A percentile compares a stretch with the other conserved stretches of the same genome.
Conservation (phyloP, 768 basidiomycete species). For the Termitomyces sp. region DNA sequence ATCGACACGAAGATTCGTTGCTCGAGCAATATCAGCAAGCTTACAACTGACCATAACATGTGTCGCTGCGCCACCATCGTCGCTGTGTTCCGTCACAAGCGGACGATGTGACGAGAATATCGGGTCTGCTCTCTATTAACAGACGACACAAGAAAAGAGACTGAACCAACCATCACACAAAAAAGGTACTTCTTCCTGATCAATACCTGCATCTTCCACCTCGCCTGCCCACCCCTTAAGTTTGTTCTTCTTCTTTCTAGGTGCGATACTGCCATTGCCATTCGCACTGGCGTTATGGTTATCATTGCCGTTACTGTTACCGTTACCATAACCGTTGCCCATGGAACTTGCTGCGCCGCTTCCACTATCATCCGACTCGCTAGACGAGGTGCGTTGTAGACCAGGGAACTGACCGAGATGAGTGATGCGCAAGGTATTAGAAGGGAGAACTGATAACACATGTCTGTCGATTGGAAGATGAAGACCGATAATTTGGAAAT, state of each 20-base stretch:
- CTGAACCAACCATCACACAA: conserved; percentile 30
- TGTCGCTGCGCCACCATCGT: conserved; percentile 65
- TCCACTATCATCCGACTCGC: conserved; percentile 16
- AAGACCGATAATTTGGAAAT: background rate
- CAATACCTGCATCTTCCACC: conserved; percentile 30
- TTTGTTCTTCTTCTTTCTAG: conserved; percentile 41
- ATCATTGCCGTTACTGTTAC: background rate
- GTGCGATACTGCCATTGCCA: conserved; percentile 16
- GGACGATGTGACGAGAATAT: conserved; percentile 47
- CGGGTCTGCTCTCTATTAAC: conserved; percentile 32
- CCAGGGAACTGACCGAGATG: conserved; percentile 40
- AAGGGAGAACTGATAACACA: conserved; percentile 56
- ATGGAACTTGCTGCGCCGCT: background rate
- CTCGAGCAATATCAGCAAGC: conserved; percentile 70
- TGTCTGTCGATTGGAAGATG: conserved; percentile 26
- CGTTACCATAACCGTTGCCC: background rate
- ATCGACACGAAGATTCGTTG: conserved; percentile 76
- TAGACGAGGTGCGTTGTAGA: conserved; percentile 26
- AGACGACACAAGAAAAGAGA: background rate
- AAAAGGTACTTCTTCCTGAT: conserved; percentile 24
- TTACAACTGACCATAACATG: conserved; percentile 67
- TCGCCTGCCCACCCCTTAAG: conserved; percentile 78
- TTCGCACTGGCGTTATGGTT: background rate
- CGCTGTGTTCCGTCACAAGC: conserved; percentile 50
- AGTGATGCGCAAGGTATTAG: conserved; percentile 40